phyloP scores from a whole-genome alignment of 768 basidiomycete genomes.

The Termitomyces sp. region DNA sequence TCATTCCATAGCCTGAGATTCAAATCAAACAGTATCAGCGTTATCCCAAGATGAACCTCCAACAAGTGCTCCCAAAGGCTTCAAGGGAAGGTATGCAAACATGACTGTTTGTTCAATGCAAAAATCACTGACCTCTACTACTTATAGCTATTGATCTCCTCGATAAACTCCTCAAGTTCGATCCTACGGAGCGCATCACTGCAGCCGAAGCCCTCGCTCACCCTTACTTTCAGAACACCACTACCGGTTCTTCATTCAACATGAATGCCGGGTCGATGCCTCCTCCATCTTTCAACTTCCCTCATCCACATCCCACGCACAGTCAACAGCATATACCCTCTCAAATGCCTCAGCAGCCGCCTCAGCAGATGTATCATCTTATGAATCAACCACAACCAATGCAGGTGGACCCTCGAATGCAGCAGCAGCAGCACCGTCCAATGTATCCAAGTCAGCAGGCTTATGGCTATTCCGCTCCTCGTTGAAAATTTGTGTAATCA shows the following conservation, averaged over 20 bases:
- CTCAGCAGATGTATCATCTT: slow-evolving; percentile 21
- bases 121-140: not conserved
- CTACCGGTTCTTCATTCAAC: slow-evolving; percentile 36
- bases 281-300: slow-evolving; percentile 64
- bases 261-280: slow-evolving; percentile 54
- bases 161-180: slow-evolving; percentile 93
- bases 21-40: slow-evolving; percentile 80
- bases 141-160: slow-evolving; percentile 82
- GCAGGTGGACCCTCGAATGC: slow-evolving; percentile 14
- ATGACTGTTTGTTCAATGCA: not conserved
- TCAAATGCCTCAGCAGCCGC: slow-evolving; percentile 29
- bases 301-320: slow-evolving; percentile 57
- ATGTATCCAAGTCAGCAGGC: slow-evolving; percentile 11
- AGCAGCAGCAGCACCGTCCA: slow-evolving; percentile 7
- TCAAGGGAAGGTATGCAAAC: slow-evolving; percentile 61
- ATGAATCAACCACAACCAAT: slow-evolving; percentile 27
- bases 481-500: not conserved
- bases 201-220: slow-evolving; percentile 90
- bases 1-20: slow-evolving; percentile 66
- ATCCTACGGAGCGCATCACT: slow-evolving; percentile 86
- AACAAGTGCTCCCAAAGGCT: slow-evolving; percentile 80
- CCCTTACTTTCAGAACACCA: slow-evolving; percentile 77
- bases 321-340: slow-evolving; percentile 36
- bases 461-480: slow-evolving; percentile 12
- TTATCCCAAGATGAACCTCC: slow-evolving; percentile 79